Evolutionary conservation across 441 rosid genomes (phyloP).

Genomic region (Biscutella auriculata): DNA sequence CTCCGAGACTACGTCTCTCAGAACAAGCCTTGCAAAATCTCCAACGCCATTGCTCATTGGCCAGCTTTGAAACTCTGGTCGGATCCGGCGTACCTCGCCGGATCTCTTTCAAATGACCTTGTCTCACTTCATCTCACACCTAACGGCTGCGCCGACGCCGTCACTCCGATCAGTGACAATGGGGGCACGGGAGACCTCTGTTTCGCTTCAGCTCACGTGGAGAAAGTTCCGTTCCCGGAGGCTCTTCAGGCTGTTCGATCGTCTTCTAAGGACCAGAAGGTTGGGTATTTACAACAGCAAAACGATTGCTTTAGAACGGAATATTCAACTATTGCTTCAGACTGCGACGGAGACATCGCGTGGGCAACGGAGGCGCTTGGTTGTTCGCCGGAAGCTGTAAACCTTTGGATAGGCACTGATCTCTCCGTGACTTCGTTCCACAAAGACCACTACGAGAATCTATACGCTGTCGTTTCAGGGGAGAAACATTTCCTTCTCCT

Average conservation of each 20-base stretch:
- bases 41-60: conserved; percentile 45
- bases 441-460: conserved; percentile 85
- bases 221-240: conserved; percentile 38
- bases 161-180: neutral
- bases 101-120: conserved; percentile 12
- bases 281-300: conserved; percentile 78
- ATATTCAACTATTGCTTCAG: conserved; percentile 38
- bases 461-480: conserved; percentile 71
- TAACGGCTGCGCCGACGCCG: conserved; percentile 21
- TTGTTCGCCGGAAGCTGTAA: conserved; percentile 71
- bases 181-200: conserved; percentile 24
- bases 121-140: conserved; percentile 21
- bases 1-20: conserved; percentile 53
- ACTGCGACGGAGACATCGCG: conserved; percentile 48
- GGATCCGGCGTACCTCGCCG: conserved; percentile 33
- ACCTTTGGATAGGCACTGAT: conserved; percentile 75
- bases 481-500: conserved; percentile 73
- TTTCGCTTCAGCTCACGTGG: conserved; percentile 68
- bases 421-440: conserved; percentile 67
- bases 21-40: conserved; percentile 70
- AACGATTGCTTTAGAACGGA: conserved; percentile 68
- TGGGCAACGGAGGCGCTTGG: conserved; percentile 82
- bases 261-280: conserved; percentile 12
- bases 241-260: conserved; percentile 41
- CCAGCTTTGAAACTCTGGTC: conserved; percentile 67